Conservation (phyloP, 768 basidiomycete species). For the Boletales sp. region DNA sequence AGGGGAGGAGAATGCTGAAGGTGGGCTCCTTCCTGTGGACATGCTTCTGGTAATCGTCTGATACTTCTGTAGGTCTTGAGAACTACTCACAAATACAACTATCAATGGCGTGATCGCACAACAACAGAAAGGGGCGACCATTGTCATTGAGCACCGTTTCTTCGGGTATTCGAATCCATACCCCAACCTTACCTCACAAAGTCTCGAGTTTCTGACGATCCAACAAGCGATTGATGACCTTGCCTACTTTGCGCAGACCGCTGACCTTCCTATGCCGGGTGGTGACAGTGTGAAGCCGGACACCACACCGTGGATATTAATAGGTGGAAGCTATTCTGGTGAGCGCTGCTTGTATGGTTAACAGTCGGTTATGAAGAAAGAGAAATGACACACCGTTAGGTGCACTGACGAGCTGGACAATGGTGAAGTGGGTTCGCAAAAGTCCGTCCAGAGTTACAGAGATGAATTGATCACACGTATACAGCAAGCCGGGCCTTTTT, state of each 20-base stretch:
- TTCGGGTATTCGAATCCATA: slow-evolving; percentile 72
- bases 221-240: slow-evolving; percentile 75
- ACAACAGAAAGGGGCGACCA: slow-evolving; percentile 59
- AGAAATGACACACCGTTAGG: slow-evolving; percentile 14
- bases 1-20: slow-evolving; percentile 55
- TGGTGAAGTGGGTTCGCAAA: slow-evolving; percentile 53
- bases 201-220: slow-evolving; percentile 58
- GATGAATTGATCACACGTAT: too few species aligned
- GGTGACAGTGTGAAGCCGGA: slow-evolving; percentile 59
- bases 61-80: slow-evolving; percentile 21
- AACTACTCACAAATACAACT: slow-evolving; percentile 60
- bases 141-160: slow-evolving; percentile 72
- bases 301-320: slow-evolving; percentile 39
- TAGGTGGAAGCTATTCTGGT: slow-evolving; percentile 44
- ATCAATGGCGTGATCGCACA: slow-evolving; percentile 65
- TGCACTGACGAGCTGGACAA: slow-evolving; percentile 58
- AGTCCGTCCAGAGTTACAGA: too few species aligned
- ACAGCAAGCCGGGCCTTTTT: slow-evolving; percentile 39
- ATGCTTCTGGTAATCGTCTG: background rate
- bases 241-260: slow-evolving; percentile 66
- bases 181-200: slow-evolving; percentile 55
- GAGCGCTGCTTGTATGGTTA: background rate
- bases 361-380: background rate
- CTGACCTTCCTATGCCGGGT: slow-evolving; percentile 61
- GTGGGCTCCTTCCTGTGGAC: slow-evolving; percentile 24